Base-by-base conservation (phyloP, 2,329 filamentous ascomycete genomes). In the Alternaria alternata region DNA sequence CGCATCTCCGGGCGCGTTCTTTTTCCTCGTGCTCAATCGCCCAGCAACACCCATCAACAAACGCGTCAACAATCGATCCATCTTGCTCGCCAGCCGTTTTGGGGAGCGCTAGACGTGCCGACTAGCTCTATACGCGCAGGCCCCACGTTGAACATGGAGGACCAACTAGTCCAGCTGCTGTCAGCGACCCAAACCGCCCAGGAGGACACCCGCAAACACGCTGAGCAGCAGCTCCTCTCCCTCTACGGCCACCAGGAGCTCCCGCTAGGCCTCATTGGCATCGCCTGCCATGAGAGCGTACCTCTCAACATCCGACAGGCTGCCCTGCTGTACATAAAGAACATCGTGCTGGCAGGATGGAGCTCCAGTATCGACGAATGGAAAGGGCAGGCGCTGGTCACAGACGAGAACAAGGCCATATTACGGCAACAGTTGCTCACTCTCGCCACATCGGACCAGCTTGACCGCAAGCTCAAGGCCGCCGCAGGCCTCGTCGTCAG, bases 401-500 rank as follows among this genome's bases (percentile, higher is more conserved):
- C 86, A 54, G 91, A 96, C 66, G 84, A 87, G 47, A 88, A 88
- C 66, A 95, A 96, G 78, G 84, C 85, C 36, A 86, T 90, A 73
- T 84, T 98, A 64, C 89, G 93, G 70, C 86, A 87, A 64, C 85
- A 87, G 58, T 82, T 98, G 65, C 85, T 99, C 52, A 88, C 93
- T 64, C 84, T 98, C 57, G 91, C 91, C 22, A 85, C 94, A 49
- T 91, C 85, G 42, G 89, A 91, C 58, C 87, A 88, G 30, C 82
- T 86, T 36, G 92, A 97, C 74, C 88, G 93, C 69, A 97, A 92
- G 81, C 89, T 97, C 75, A 95, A 95, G 82, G 87, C 89, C 57
- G 89, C 91, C n/a, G 92, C 94, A 52, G 96, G 93, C 84, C 92
- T 89, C 68, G 88, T 91, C 5, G 92, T 97, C 63, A 94, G 93